These are phyloP conservation scores for Amanita jacksonii DNA, from an alignment of 768 basidiomycete genomes.

Conservation along the genomic window DNA sequence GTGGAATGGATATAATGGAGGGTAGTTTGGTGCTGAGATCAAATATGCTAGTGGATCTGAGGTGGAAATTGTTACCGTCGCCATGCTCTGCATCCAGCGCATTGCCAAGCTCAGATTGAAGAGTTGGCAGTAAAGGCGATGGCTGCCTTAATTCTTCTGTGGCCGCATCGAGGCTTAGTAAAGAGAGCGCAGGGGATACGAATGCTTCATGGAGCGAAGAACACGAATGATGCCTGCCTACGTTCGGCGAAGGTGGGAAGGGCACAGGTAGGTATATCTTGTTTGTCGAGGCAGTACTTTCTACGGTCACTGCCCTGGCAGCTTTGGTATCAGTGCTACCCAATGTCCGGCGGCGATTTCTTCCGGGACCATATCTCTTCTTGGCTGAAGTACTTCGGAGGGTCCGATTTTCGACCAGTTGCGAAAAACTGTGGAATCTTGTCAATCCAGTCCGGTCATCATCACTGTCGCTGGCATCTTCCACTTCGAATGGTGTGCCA, in stretches of 20 bases:
- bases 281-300: not conserved
- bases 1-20: conserved; percentile 25
- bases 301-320: not conserved
- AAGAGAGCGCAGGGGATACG: conserved; percentile 24
- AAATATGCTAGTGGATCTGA: conserved; percentile 47
- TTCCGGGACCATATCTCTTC: not conserved
- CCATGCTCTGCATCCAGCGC: conserved; percentile 37
- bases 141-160: not conserved
- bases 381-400: not conserved
- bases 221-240: conserved; percentile 3
- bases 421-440: conserved; percentile 10
- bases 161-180: conserved; percentile 15
- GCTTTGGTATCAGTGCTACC: conserved; percentile 1
- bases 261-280: conserved; percentile 4
- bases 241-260: conserved; percentile 5
- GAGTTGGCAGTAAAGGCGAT: conserved; percentile 19
- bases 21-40: conserved; percentile 22
- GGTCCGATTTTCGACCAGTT: not conserved
- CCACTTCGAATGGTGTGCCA: conserved; percentile 40
- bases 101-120: conserved; percentile 51
- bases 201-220: conserved; percentile 6
- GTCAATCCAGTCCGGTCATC: conserved; percentile 5
- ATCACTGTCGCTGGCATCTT: conserved; percentile 31
- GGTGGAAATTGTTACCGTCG: conserved; percentile 30
- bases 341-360: conserved; percentile 7